Conservation (phyloP, 2,329 filamentous ascomycete species). For the Chalara sp. region DNA sequence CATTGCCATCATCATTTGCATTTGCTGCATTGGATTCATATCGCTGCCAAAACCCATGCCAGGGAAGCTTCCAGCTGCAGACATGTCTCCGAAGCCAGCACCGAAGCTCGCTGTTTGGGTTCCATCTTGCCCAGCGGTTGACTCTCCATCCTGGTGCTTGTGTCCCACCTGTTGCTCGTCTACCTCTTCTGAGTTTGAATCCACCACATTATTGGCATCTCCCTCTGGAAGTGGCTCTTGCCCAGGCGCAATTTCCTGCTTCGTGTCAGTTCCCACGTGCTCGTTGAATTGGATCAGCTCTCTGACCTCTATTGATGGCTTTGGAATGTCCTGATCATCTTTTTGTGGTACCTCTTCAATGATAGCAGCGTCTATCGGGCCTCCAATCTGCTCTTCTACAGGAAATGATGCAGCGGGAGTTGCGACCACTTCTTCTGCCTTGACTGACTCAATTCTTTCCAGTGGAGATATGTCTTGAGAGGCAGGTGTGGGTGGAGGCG, state of each 20-base stretch:
- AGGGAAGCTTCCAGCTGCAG: constrained; percentile 24
- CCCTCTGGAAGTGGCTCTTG: constrained; percentile 18
- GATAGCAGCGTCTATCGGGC: constrained; percentile 2
- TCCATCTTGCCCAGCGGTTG: constrained; percentile 1
- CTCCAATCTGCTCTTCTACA: constrained; percentile 5
- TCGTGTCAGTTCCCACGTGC: constrained; percentile 10
- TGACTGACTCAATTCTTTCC: constrained; percentile 7
- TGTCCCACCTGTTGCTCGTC: constrained; percentile 9
- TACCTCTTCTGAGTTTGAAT: constrained; percentile 6
- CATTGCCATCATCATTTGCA: constrained; percentile 78
- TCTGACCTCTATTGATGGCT: constrained; percentile 31
- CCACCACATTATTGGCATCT: constrained; percentile 14
- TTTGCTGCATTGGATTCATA: constrained; percentile 70
- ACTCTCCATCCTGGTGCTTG: constrained; percentile 13
- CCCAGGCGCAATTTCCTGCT: constrained; percentile 26
- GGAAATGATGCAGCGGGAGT: constrained; percentile 6
- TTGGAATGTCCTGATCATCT: constrained; percentile 29
- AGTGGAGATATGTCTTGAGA: constrained; percentile 14
- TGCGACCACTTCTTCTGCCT: constrained; percentile 16
- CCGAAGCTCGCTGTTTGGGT: constrained; percentile 16
- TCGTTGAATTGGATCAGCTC: background rate
- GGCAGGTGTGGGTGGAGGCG: constrained; percentile 24
- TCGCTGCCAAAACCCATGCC: constrained; percentile 48
- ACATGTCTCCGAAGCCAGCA: constrained; percentile 34
- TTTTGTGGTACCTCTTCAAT: constrained; percentile 11